A percentile compares a stretch with the other conserved stretches of the same genome.
Evolutionary conservation across 2,329 filamentous ascomycete species (phyloP).

Genomic region (Fusarium bulbicola): DNA sequence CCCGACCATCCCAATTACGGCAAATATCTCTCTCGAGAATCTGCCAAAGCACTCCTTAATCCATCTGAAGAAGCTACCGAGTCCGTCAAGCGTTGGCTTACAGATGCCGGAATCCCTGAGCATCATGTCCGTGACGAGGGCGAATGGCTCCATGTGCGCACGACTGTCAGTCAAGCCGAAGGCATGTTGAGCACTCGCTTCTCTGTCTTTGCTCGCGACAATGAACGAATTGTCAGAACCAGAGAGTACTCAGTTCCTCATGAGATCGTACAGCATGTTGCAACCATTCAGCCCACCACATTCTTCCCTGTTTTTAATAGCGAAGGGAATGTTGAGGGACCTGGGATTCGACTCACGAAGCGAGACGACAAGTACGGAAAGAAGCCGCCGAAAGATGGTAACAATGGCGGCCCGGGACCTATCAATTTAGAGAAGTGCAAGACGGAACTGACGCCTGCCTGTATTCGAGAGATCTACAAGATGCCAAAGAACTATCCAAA

Average conservation of each 20-base stretch:
- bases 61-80: conserved; percentile 52
- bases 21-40: conserved; percentile 57
- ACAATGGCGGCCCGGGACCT: conserved; percentile 8
- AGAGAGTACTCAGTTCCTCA: conserved; percentile 52
- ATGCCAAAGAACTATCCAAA: conserved; percentile 59
- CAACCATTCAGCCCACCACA: conserved; percentile 61
- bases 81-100: conserved; percentile 57
- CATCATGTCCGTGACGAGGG: conserved; percentile 48
- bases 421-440: conserved; percentile 47
- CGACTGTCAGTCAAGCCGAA: conserved; percentile 53
- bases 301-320: conserved; percentile 30
- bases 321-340: background rate
- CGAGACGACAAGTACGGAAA: background rate
- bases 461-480: conserved; percentile 56
- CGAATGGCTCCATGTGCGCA: conserved; percentile 54
- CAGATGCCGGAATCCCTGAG: conserved; percentile 48
- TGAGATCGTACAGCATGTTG: conserved; percentile 44
- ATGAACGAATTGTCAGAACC: conserved; percentile 54
- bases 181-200: conserved; percentile 59
- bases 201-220: conserved; percentile 46
- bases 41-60: conserved; percentile 59
- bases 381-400: conserved; percentile 10
- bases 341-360: background rate
- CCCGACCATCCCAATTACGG: conserved; percentile 59
- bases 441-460: conserved; percentile 53